Evolutionary conservation across 2,329 filamentous ascomycete genomes (phyloP).

Genomic region (Paraphoma chrysanthemicola): DNA sequence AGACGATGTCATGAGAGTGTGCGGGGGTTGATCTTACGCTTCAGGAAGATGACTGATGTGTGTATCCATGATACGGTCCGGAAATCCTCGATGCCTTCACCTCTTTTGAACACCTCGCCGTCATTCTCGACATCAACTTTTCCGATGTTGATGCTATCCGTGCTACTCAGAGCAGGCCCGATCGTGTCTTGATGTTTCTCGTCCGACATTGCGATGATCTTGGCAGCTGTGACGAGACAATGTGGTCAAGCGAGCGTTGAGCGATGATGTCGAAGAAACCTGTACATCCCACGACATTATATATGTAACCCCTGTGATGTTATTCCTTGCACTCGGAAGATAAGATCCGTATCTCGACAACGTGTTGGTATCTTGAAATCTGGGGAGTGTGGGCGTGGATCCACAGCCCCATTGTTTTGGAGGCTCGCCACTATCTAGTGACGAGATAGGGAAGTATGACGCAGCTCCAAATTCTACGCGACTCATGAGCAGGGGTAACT

Average conservation of each 20-base stretch:
- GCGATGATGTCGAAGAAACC: slow-evolving; percentile 2
- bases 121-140: slow-evolving; percentile 41
- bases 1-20: background rate
- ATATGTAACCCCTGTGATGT: slow-evolving; percentile 7
- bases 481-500: slow-evolving; percentile 5
- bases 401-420: slow-evolving; percentile 29
- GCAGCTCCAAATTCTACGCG: slow-evolving; percentile 15
- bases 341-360: slow-evolving; percentile 14
- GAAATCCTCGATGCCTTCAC: slow-evolving; percentile 58
- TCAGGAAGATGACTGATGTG: slow-evolving; percentile 61
- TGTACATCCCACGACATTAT: background rate
- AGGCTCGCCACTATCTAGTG: slow-evolving; percentile 20
- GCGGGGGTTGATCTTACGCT: slow-evolving; percentile 36
- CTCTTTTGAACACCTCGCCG: slow-evolving; percentile 59
- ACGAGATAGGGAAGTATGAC: slow-evolving; percentile 14
- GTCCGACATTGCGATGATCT: slow-evolving; percentile 21
- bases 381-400: slow-evolving; percentile 23
- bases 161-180: slow-evolving; percentile 27
- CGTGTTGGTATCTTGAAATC: slow-evolving; percentile 25
- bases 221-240: background rate
- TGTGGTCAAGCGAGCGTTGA: background rate
- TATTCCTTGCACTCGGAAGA: background rate
- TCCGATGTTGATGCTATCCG: slow-evolving; percentile 25
- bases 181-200: slow-evolving; percentile 36
- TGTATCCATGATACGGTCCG: slow-evolving; percentile 61